Percentiles rank a stretch among this genome's conserved stretches.
Conservation (phyloP, 176 grass and related monocot species). For the Triticum aestivum region DNA sequence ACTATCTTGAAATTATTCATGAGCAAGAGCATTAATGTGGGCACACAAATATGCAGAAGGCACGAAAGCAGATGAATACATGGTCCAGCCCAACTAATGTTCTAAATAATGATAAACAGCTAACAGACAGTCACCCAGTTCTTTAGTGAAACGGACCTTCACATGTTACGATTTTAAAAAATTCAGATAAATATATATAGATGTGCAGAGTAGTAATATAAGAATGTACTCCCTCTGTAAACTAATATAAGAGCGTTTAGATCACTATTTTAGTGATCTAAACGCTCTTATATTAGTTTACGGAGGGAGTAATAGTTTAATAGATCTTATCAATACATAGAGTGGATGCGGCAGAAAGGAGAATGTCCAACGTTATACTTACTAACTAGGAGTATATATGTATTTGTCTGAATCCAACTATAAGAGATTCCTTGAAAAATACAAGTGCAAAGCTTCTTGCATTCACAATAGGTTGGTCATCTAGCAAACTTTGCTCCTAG, state of each 20-base stretch:
- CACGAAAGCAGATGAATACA: not conserved
- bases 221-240: not conserved
- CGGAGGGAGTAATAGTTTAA: not conserved
- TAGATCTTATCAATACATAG: not conserved
- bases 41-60: not conserved
- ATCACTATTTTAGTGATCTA: too few species aligned
- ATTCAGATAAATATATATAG: not conserved
- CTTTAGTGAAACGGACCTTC: not conserved
- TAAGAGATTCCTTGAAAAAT: not conserved
- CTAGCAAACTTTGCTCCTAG: not conserved
- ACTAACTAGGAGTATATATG: not conserved
- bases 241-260: too few species aligned
- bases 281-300: too few species aligned
- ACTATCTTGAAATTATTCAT: constrained; percentile 19
- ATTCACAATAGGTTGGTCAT: not conserved
- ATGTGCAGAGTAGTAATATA: not conserved
- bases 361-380: not conserved
- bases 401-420: constrained; percentile 4
- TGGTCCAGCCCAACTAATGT: not conserved
- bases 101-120: not conserved
- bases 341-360: not conserved
- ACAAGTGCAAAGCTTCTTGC: not conserved
- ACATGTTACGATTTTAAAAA: not conserved
- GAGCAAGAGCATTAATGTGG: not conserved
- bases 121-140: not conserved